phyloP scores from a whole-genome alignment of 2,329 filamentous ascomycete species.

The Knufia petricola region DNA sequence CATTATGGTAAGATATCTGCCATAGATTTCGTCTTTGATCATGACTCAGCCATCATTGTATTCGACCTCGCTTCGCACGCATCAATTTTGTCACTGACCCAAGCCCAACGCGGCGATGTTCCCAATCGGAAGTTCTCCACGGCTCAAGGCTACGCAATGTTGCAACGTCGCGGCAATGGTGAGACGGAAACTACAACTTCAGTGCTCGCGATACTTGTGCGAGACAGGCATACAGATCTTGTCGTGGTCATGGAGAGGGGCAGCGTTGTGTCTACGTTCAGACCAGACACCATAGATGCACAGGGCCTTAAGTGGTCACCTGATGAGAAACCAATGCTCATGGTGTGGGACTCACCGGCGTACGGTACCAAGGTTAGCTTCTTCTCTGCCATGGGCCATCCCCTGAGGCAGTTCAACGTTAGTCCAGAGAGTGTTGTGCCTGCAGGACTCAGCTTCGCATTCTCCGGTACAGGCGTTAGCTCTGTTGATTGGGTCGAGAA shows the following conservation, averaged over 20 bases:
- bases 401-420: slow-evolving; percentile 18
- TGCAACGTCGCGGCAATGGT: slow-evolving; percentile 8
- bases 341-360: slow-evolving; percentile 16
- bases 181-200: slow-evolving; percentile 7
- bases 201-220: slow-evolving; percentile 15
- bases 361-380: slow-evolving; percentile 18
- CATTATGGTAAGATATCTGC: slow-evolving; percentile 16
- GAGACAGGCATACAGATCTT: slow-evolving; percentile 16
- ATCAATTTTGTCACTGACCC: slow-evolving; percentile 14
- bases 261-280: slow-evolving; percentile 15
- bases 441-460: neutral
- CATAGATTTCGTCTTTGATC: slow-evolving; percentile 19
- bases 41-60: slow-evolving; percentile 17
- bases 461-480: slow-evolving; percentile 12
- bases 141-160: neutral
- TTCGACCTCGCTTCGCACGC: slow-evolving; percentile 15
- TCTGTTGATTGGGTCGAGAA: neutral
- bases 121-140: slow-evolving; percentile 18
- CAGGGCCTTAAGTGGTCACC: slow-evolving; percentile 19
- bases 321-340: slow-evolving; percentile 13
- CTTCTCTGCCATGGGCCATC: slow-evolving; percentile 19
- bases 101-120: slow-evolving; percentile 18
- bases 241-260: slow-evolving; percentile 15
- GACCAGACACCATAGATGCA: slow-evolving; percentile 16
- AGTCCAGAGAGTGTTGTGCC: slow-evolving; percentile 3